Conservation (phyloP, 805 yeast genomes). For the Nakazawaea ambrosiae region DNA sequence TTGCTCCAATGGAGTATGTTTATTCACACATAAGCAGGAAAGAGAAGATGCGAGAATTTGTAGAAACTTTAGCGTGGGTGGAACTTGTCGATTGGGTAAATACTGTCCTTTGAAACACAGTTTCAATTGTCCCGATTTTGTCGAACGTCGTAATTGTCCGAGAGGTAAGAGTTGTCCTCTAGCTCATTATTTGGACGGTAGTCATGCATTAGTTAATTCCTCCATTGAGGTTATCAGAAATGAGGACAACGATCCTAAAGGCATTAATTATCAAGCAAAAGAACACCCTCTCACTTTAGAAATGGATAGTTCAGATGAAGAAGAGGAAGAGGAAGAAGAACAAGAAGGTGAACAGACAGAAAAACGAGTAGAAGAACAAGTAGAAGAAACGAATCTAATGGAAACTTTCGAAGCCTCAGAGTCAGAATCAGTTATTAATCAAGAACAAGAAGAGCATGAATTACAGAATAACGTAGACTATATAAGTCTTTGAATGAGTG, state of each 20-base stretch:
- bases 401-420: too few species aligned
- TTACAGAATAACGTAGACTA: too few species aligned
- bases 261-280: slow-evolving; percentile 7
- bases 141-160: slow-evolving; percentile 53
- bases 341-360: slow-evolving; percentile 21
- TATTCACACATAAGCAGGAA: slow-evolving; percentile 42
- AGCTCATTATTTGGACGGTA: slow-evolving; percentile 30
- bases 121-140: slow-evolving; percentile 66
- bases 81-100: slow-evolving; percentile 60
- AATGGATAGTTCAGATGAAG: slow-evolving; percentile 11
- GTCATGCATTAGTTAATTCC: slow-evolving; percentile 6
- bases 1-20: slow-evolving; percentile 44
- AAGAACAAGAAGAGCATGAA: too few species aligned
- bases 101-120: slow-evolving; percentile 51
- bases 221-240: slow-evolving; percentile 16
- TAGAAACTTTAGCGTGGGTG: slow-evolving; percentile 59
- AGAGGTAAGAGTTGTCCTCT: slow-evolving; percentile 46
- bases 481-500: too few species aligned
- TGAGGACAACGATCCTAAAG: slow-evolving; percentile 21
- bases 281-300: slow-evolving; percentile 8
- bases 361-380: slow-evolving; percentile 1
- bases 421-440: too few species aligned
- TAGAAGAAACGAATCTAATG: not conserved
- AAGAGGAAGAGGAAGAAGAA: slow-evolving; percentile 15
- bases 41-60: slow-evolving; percentile 36